Conservation (phyloP, 768 basidiomycete species). For the Asterophora lycoperdoides region DNA sequence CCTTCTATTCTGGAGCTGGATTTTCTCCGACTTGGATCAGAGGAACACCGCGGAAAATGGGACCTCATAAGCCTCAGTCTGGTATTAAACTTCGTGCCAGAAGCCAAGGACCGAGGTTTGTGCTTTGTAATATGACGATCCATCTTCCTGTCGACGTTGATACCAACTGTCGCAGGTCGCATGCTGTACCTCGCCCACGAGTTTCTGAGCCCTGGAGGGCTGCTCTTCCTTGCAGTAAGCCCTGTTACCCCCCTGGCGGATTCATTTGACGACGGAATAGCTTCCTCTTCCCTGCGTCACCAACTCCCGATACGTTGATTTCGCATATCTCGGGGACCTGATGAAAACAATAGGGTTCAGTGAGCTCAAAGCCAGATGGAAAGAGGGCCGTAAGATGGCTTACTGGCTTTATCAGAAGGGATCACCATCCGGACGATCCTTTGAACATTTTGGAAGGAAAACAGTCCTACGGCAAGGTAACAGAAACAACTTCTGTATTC, state of each 20-base stretch:
- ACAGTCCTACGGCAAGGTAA: conserved; percentile 55
- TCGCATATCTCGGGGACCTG: conserved; percentile 49
- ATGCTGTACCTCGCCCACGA: conserved; percentile 64
- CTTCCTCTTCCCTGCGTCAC: conserved; percentile 80
- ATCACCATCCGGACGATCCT: neutral
- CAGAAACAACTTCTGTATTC: conserved; percentile 77
- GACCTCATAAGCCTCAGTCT: conserved; percentile 81
- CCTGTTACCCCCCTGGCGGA: neutral
- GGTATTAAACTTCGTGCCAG: conserved; percentile 86
- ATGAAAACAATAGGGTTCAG: conserved; percentile 64
- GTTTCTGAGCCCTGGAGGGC: conserved; percentile 50
- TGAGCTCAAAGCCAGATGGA: conserved; percentile 57
- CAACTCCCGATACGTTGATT: conserved; percentile 81
- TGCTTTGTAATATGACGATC: neutral
- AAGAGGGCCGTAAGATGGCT: conserved; percentile 72
- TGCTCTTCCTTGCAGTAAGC: conserved; percentile 70
- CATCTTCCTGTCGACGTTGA: neutral
- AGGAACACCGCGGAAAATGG: conserved; percentile 55
- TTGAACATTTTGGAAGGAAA: conserved; percentile 48
- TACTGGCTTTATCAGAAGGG: conserved; percentile 78
- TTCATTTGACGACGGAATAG: conserved; percentile 32
- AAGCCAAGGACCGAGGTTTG: conserved; percentile 70
- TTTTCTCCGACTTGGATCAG: conserved; percentile 61
- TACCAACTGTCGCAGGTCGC: conserved; percentile 41
- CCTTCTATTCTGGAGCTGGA: conserved; percentile 82